A percentile compares a stretch with the other conserved stretches of the same genome.
These are phyloP conservation scores for Coix lacrymajobi DNA, from an alignment of 176 grass and related monocot species.

Conservation along the genomic window DNA sequence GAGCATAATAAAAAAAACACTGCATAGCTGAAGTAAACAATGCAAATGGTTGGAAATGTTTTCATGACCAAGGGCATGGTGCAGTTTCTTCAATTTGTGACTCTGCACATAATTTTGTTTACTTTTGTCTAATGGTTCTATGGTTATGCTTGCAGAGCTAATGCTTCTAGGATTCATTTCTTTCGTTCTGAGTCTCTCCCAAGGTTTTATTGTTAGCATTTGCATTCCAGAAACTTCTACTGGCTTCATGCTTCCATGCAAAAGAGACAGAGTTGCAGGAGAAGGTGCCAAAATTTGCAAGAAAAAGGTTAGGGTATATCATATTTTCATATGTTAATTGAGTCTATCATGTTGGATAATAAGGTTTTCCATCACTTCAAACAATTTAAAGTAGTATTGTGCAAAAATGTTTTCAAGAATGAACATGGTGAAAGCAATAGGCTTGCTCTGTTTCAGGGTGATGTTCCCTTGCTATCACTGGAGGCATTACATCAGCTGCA, in stretches of 20 bases:
- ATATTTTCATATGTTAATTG: background rate
- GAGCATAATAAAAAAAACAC: background rate
- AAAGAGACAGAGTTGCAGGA: slow-evolving; percentile 31
- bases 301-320: slow-evolving; percentile 41
- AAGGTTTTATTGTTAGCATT: slow-evolving; percentile 49
- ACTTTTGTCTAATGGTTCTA: slow-evolving; percentile 9
- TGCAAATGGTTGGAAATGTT: background rate
- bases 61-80: background rate
- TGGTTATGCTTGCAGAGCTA: slow-evolving; percentile 60
- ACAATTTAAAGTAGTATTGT: background rate
- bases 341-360: background rate
- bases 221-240: slow-evolving; percentile 59
- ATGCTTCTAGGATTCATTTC: slow-evolving; percentile 98
- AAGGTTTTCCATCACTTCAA: background rate
- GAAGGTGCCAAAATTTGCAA: slow-evolving; percentile 34
- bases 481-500: slow-evolving; percentile 89
- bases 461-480: slow-evolving; percentile 72
- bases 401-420: background rate
- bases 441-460: slow-evolving; percentile 50
- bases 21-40: background rate
- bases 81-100: background rate
- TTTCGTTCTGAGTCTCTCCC: slow-evolving; percentile 69
- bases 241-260: slow-evolving; percentile 67
- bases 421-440: background rate
- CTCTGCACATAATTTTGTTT: background rate